Conservation (phyloP, 805 yeast species). For the Lachancea cidri region DNA sequence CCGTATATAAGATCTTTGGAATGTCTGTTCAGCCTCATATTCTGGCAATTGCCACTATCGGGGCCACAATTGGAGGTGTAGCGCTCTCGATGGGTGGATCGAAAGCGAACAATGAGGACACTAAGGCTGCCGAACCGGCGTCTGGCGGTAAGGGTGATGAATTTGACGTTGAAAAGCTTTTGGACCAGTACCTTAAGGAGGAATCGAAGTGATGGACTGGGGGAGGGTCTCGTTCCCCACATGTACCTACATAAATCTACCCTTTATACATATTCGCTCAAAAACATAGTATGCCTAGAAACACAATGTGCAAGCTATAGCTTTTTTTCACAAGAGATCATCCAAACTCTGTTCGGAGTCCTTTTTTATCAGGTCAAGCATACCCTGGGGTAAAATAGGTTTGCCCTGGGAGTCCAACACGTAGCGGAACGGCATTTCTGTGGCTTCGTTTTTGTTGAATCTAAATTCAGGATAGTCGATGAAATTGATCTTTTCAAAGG, state of each 20-base stretch:
- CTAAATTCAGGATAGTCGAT: slow-evolving; percentile 93
- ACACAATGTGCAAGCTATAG: too few species aligned
- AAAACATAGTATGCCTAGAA: not conserved
- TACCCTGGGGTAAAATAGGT: slow-evolving; percentile 89
- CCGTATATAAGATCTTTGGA: slow-evolving; percentile 81
- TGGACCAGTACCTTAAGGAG: slow-evolving; percentile 23
- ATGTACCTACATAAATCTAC: not conserved
- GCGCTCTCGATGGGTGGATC: slow-evolving; percentile 13
- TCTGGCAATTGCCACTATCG: slow-evolving; percentile 67
- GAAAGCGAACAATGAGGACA: slow-evolving; percentile 2
- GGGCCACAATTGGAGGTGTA: slow-evolving; percentile 18
- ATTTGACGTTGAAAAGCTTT: slow-evolving; percentile 24
- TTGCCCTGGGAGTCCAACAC: slow-evolving; percentile 54
- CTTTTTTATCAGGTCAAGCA: slow-evolving; percentile 77
- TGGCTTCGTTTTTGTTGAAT: slow-evolving; percentile 81
- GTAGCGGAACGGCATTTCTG: slow-evolving; percentile 97
- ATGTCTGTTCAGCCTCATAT: slow-evolving; percentile 79
- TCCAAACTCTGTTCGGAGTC: slow-evolving; percentile 83
- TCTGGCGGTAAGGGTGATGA: slow-evolving; percentile 10
- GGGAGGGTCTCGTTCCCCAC: not conserved
- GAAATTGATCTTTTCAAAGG: slow-evolving; percentile 71
- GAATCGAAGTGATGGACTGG: slow-evolving; percentile 8
- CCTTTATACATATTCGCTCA: not conserved
- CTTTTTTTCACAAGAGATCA: slow-evolving; percentile 42
- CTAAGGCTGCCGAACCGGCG: slow-evolving; percentile 3